phyloP scores from a whole-genome alignment of 768 basidiomycete genomes.

The Terana coerulea region DNA sequence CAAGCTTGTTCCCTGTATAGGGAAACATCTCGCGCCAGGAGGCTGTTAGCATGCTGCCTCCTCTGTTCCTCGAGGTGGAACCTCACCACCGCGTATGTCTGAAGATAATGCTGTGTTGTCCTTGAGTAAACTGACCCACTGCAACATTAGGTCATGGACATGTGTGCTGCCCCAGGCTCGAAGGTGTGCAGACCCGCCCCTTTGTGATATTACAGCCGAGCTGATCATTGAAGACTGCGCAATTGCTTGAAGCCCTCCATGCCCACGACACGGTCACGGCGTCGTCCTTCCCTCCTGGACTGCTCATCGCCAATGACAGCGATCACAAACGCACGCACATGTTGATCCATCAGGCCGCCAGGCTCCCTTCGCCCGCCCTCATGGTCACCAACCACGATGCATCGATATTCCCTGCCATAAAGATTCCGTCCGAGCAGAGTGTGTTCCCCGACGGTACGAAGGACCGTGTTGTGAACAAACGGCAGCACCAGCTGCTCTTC shows the following conservation, averaged over 20 bases:
- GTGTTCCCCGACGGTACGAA: slow-evolving; percentile 32
- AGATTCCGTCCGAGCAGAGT: slow-evolving; percentile 32
- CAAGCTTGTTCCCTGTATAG: slow-evolving; percentile 34
- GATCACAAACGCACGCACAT: slow-evolving; percentile 94
- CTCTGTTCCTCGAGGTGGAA: slow-evolving; percentile 89
- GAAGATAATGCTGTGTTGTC: not conserved
- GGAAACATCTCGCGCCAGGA: slow-evolving; percentile 96
- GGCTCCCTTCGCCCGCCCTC: slow-evolving; percentile 86
- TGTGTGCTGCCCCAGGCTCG: slow-evolving; percentile 98
- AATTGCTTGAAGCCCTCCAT: slow-evolving; percentile 93
- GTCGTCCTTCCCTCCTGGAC: slow-evolving; percentile 71
- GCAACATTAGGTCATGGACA: slow-evolving; percentile 72
- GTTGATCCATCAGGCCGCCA: slow-evolving; percentile 94
- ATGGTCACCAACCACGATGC: slow-evolving; percentile 98
- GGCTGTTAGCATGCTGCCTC: slow-evolving; percentile 99
- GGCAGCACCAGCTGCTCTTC: slow-evolving; percentile 61
- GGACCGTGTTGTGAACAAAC: slow-evolving; percentile 30
- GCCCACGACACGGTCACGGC: slow-evolving; percentile 63
- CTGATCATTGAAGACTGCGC: slow-evolving; percentile 64
- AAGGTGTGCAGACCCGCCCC: slow-evolving; percentile 49
- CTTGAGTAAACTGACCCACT: not conserved
- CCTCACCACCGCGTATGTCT: slow-evolving; percentile 75
- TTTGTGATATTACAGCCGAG: not conserved
- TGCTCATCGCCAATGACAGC: slow-evolving; percentile 93
- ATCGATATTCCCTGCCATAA: slow-evolving; percentile 73